These are phyloP conservation scores for Nitzschia putrida DNA, from an alignment of 108 stramenopile genomes.

Conservation along the genomic window DNA sequence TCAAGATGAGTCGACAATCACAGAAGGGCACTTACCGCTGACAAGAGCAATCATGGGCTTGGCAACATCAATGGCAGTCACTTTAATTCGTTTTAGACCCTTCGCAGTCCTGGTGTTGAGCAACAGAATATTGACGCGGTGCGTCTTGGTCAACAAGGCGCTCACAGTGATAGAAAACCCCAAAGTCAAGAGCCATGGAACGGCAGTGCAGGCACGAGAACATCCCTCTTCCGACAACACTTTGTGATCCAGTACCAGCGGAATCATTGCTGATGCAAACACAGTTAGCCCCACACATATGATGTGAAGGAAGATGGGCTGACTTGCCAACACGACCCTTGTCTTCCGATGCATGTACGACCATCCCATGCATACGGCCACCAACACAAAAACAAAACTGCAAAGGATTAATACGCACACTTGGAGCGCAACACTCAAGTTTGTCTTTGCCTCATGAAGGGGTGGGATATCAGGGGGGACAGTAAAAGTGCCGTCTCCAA, in stretches of 20 bases:
- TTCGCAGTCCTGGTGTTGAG: background rate
- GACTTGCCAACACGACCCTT: constrained; percentile 35
- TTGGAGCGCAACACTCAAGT: constrained; percentile 3
- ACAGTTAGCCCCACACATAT: constrained; percentile 53
- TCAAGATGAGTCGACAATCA: no score
- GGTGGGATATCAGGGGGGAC: constrained; percentile 39
- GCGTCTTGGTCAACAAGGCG: constrained; percentile 58
- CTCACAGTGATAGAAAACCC: constrained; percentile 53
- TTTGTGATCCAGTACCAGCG: constrained; percentile 31
- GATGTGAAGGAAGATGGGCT: constrained; percentile 50
- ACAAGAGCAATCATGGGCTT: constrained; percentile 45
- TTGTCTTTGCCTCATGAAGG: constrained; percentile 8
- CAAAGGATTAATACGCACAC: constrained; percentile 1
- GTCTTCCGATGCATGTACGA: constrained; percentile 28
- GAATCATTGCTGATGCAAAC: constrained; percentile 43
- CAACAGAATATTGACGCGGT: constrained; percentile 53
- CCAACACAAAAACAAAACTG: constrained; percentile 1
- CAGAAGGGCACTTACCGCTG: constrained; percentile 6
- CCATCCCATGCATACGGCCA: constrained; percentile 38
- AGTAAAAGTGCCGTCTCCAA: constrained; percentile 46
- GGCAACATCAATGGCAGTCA: constrained; percentile 46
- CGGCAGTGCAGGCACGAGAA: constrained; percentile 25
- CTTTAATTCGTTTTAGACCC: constrained; percentile 43
- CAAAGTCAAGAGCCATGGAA: constrained; percentile 36
- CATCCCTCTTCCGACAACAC: constrained; percentile 1